A percentile compares a stretch with the other conserved stretches of the same genome.
Conservation (phyloP, 768 basidiomycete species). For the Obba rivulosa region DNA sequence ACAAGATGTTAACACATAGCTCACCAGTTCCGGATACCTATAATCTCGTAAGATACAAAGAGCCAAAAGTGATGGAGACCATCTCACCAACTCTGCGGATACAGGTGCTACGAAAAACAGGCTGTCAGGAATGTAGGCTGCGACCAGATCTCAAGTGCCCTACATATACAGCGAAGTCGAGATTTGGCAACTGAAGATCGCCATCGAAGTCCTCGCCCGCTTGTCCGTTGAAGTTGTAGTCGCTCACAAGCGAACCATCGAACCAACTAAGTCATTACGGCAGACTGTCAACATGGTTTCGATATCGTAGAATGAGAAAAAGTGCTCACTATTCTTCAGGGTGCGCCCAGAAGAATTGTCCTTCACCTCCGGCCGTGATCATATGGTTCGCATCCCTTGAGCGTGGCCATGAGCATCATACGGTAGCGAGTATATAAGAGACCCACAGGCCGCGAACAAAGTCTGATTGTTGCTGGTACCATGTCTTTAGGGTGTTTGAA, state of each 20-base stretch:
- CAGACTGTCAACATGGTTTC: neutral
- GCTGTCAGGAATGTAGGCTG: neutral
- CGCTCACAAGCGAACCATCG: constrained; percentile 38
- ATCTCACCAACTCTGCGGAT: constrained; percentile 18
- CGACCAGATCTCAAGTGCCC: constrained; percentile 7
- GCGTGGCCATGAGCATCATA: neutral
- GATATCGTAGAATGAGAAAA: neutral
- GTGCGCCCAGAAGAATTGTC: constrained; percentile 48
- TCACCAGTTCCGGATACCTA: constrained; percentile 27
- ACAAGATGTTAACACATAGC: neutral
- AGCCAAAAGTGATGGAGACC: neutral
- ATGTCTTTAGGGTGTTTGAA: constrained; percentile 39
- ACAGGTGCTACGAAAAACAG: constrained; percentile 13
- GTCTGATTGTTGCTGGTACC: constrained; percentile 48
- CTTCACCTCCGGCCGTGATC: constrained; percentile 54
- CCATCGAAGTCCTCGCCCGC: constrained; percentile 53
- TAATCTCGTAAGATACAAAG: neutral
- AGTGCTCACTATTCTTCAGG: constrained; percentile 28
- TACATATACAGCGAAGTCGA: constrained; percentile 55
- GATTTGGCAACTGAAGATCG: constrained; percentile 42
- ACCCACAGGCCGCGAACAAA: constrained; percentile 47
- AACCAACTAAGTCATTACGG: constrained; percentile 26
- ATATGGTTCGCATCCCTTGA: constrained; percentile 46
- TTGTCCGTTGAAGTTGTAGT: constrained; percentile 56
- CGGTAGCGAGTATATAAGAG: neutral